phyloP scores from a whole-genome alignment of 805 yeast genomes.

The Sugiyamaella floridensis region DNA sequence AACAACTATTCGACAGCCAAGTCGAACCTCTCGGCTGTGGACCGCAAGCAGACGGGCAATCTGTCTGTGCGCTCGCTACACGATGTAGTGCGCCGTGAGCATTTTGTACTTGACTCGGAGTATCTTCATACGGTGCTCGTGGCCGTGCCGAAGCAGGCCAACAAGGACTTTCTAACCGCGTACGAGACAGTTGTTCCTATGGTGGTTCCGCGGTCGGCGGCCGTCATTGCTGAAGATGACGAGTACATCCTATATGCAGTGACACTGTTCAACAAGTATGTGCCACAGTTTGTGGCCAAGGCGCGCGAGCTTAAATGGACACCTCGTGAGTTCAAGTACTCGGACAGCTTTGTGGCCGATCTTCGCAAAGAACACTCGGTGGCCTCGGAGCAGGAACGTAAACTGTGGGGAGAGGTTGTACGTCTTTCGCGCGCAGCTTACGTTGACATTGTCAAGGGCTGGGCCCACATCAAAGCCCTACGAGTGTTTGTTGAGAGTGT shows the following conservation, averaged over 20 bases:
- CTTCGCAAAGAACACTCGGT: conserved; percentile 72
- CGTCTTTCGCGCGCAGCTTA: conserved; percentile 87
- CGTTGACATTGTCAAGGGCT: conserved; percentile 71
- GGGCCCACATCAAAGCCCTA: conserved; percentile 86
- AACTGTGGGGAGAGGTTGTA: conserved; percentile 62
- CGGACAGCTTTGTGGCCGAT: conserved; percentile 65
- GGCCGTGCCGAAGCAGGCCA: conserved; percentile 71
- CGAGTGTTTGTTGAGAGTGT: conserved; percentile 90
- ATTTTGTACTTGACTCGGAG: conserved; percentile 80
- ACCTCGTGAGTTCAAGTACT: conserved; percentile 86
- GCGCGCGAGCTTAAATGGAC: conserved; percentile 83
- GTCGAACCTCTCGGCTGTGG: conserved; percentile 77
- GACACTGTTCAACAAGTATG: conserved; percentile 77
- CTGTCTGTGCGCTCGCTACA: conserved; percentile 85
- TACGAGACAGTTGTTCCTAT: conserved; percentile 75
- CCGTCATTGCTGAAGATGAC: conserved; percentile 57
- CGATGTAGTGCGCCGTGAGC: conserved; percentile 74
- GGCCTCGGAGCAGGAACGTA: conserved; percentile 67
- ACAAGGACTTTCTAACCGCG: conserved; percentile 51
- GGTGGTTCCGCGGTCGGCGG: conserved; percentile 90
- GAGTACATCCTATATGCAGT: conserved; percentile 72
- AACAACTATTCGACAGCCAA: conserved; percentile 74
- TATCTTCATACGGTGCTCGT: conserved; percentile 78
- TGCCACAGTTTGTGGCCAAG: conserved; percentile 57
- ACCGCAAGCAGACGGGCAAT: conserved; percentile 90